Evolutionary conservation across 2,329 filamentous ascomycete species (phyloP), one percentile per base, ranked within the genome.

Genomic region (Pseudogymnoascus sp.): DNA sequence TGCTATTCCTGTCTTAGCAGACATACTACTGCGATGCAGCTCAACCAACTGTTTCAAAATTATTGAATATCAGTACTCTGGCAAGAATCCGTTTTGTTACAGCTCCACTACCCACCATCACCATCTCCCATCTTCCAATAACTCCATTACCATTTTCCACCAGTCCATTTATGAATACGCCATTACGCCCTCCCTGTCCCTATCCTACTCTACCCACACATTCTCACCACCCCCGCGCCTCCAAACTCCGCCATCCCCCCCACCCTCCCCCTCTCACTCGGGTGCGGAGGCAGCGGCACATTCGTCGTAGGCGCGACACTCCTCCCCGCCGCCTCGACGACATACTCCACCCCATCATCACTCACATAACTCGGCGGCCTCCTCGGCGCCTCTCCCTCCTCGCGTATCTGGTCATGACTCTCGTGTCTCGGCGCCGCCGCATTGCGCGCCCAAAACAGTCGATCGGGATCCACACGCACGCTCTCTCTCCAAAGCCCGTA

Each of bases 401-500:
- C 42, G 4, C 4, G 26, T 9, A 50, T 31, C 9, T 65, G 66
- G 26, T 67, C 40, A 57, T 66, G 26, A 44, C 66, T 62, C 57
- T 69, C 62, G 9, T 66, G 42, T 53, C 67, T 64, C 35, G 69
- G 63, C 35, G 73, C 72, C 3, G 74, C 71, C 19, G 81, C 78
- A 67, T 86, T 88, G 38, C 88, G 84, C 74, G 89, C 86, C 91
- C 91, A 96, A 73, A 89, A 91, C 26, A 96, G 80, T 13, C 91
- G 80, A 71, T 93, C 85, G 1, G 91, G 91, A 70, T 96, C 89
- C 33, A 92, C 88, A 59, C 90, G 82, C 75, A 95, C 90, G 71
- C 88, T 93, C 74, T 87, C 87, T 62, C 91, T 82, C 90, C 91
- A 96, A 0, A 91, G 78, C 0, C 92, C 92, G 72, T 96, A 96